Percentiles rank a stretch among this genome's conserved stretches.
Evolutionary conservation across 2,329 filamentous ascomycete genomes (phyloP).

Genomic region (Trichoderma koningiopsis): DNA sequence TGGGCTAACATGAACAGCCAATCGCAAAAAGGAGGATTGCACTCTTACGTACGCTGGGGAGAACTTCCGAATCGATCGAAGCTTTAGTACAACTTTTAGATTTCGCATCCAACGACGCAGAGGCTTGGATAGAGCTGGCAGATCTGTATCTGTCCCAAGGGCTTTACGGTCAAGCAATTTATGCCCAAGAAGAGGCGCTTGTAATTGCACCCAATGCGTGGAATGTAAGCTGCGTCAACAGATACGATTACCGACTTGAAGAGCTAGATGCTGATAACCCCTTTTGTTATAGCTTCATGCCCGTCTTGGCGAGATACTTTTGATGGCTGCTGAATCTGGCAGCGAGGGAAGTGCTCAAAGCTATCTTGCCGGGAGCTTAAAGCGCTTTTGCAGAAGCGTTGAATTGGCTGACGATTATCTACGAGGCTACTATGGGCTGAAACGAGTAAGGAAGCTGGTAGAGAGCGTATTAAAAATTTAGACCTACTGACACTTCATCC

Average conservation of each 20-base stretch:
- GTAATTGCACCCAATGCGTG: constrained; percentile 88
- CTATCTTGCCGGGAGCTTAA: constrained; percentile 71
- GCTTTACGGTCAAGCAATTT: constrained; percentile 80
- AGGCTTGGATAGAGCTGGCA: constrained; percentile 89
- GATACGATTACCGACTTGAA: background rate
- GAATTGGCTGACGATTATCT: constrained; percentile 94
- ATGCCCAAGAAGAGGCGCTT: constrained; percentile 86
- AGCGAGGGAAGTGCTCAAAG: constrained; percentile 47
- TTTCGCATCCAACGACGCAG: constrained; percentile 83
- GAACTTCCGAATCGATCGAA: constrained; percentile 70
- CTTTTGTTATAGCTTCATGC: constrained; percentile 71
- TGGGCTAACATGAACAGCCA: constrained; percentile 56
- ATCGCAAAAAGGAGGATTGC: constrained; percentile 84
- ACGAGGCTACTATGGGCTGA: constrained; percentile 89
- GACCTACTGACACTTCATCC: constrained; percentile 14
- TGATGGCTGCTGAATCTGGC: constrained; percentile 62
- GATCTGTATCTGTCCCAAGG: constrained; percentile 83
- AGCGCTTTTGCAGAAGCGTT: constrained; percentile 85
- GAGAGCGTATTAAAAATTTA: background rate
- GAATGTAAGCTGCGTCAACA: constrained; percentile 67
- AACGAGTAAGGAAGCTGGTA: constrained; percentile 58
- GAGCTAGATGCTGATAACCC: constrained; percentile 26
- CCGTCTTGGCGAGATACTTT: constrained; percentile 78
- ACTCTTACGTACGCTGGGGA: constrained; percentile 73
- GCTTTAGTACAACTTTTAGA: constrained; percentile 76